Conservation (phyloP, 2,329 filamentous ascomycete genomes). For the Claviceps sp. region DNA sequence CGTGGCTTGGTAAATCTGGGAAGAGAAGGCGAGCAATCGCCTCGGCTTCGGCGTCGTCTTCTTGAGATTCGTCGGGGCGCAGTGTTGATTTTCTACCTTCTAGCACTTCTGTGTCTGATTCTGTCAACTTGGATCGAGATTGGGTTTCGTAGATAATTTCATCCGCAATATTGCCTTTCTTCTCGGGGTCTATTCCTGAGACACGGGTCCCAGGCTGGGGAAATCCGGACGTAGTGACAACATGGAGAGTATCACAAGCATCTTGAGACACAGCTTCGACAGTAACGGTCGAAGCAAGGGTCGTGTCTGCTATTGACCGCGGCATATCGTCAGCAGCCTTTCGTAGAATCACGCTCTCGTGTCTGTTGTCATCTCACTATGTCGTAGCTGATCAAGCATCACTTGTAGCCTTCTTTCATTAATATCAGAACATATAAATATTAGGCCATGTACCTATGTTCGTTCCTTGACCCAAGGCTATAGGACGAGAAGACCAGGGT, state of each 20-base stretch:
- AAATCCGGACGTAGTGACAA: not conserved
- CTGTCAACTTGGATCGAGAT: constrained; percentile 6
- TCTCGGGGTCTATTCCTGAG: not conserved
- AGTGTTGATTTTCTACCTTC: not conserved
- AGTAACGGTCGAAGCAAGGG: not conserved
- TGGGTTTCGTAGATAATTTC: not conserved
- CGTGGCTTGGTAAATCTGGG: constrained; percentile 71
- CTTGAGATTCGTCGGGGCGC: not conserved
- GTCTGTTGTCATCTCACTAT: not conserved
- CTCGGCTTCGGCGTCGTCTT: not conserved
- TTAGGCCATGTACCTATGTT: not conserved
- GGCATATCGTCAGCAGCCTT: not conserved
- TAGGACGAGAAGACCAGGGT: too few species aligned
- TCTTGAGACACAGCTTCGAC: not conserved
- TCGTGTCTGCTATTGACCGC: not conserved
- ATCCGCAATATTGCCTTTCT: not conserved
- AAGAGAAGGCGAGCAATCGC: constrained; percentile 60
- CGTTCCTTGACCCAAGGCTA: too few species aligned
- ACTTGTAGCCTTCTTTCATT: not conserved
- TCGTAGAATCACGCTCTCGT: not conserved
- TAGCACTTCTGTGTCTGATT: constrained; percentile 35
- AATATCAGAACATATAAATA: not conserved
- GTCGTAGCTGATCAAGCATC: not conserved
- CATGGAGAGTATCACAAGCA: not conserved
- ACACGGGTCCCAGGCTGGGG: not conserved